These are phyloP conservation scores for Yarrowia sp. DNA, from an alignment of 805 yeast genomes.

Conservation along the genomic window DNA sequence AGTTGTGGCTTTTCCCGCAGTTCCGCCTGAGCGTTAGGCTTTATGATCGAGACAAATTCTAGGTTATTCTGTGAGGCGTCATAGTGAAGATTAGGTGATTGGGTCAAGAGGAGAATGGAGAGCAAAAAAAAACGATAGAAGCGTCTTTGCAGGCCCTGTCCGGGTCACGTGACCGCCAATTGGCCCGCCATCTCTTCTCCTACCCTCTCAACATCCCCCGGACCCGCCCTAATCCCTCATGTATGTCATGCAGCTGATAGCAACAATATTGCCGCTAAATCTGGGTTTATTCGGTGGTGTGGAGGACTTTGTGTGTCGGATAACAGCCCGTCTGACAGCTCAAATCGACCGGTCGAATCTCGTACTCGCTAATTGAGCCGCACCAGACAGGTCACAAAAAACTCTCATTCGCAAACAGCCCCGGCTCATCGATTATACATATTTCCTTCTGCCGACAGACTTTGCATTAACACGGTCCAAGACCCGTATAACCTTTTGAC, in stretches of 20 bases:
- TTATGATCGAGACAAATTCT: not conserved
- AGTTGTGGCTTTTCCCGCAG: not conserved
- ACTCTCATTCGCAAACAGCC: too few relatives aligned
- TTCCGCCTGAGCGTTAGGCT: not conserved
- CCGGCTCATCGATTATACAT: too few relatives aligned
- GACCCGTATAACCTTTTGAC: too few relatives aligned
- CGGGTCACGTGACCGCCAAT: slow-evolving; percentile 2
- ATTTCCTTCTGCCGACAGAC: too few relatives aligned
- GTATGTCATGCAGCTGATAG: slow-evolving; percentile 26
- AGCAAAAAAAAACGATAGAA: too few relatives aligned
- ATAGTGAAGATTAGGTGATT: slow-evolving; percentile 7
- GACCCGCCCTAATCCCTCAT: not conserved
- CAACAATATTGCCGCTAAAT: slow-evolving; percentile 29
- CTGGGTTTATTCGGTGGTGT: not conserved
- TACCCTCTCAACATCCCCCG: not conserved
- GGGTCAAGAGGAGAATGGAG: not conserved
- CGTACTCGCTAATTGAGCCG: too few relatives aligned
- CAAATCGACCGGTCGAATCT: too few relatives aligned
- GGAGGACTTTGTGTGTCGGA: not conserved
- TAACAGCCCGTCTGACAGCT: too few relatives aligned
- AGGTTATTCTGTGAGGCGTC: slow-evolving; percentile 23
- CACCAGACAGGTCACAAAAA: too few relatives aligned
- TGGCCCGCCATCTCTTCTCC: not conserved
- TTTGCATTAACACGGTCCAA: too few relatives aligned
- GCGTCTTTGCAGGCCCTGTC: too few relatives aligned